phyloP scores from a whole-genome alignment of 495 filamentous ascomycete genomes.

The Jackrogersella multiformis region DNA sequence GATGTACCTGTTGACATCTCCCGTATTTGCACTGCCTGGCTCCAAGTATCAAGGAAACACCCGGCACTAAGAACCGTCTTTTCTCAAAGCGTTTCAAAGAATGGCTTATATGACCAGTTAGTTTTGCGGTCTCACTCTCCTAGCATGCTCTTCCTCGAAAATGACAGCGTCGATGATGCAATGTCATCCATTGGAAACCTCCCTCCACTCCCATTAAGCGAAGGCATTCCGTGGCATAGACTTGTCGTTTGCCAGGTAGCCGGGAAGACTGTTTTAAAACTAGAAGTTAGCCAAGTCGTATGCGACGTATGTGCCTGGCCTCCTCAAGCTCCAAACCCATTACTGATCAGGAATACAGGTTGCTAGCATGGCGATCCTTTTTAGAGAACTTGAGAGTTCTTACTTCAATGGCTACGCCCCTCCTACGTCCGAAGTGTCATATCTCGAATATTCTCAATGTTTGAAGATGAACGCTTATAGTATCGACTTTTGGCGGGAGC shows the following conservation, averaged over 20 bases:
- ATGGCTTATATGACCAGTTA: constrained; percentile 54
- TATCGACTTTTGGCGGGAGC: constrained; percentile 55
- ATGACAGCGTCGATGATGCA: constrained; percentile 51
- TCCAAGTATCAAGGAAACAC: constrained; percentile 51
- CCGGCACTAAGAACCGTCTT: constrained; percentile 57
- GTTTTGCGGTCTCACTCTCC: constrained; percentile 54
- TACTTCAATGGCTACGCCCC: constrained; percentile 50
- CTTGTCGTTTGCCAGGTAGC: constrained; percentile 56
- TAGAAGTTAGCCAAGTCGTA: constrained; percentile 57
- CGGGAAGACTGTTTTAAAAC: constrained; percentile 54
- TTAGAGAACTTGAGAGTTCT: constrained; percentile 52
- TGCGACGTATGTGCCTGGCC: constrained; percentile 49
- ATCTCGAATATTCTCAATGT: constrained; percentile 52
- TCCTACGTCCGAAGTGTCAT: constrained; percentile 46
- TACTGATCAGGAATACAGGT: constrained; percentile 34
- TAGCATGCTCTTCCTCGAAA: constrained; percentile 60
- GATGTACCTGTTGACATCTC: constrained; percentile 52
- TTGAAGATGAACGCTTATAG: constrained; percentile 48
- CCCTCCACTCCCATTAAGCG: constrained; percentile 46
- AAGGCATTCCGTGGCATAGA: constrained; percentile 54
- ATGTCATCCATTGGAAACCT: constrained; percentile 54
- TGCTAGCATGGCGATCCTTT: constrained; percentile 53
- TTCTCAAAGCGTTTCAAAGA: constrained; percentile 52
- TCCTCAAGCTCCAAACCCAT: not conserved
- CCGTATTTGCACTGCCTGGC: constrained; percentile 57